Conservation (phyloP, 2,329 filamentous ascomycete genomes). For the Paraphaeosphaeria minitans region DNA sequence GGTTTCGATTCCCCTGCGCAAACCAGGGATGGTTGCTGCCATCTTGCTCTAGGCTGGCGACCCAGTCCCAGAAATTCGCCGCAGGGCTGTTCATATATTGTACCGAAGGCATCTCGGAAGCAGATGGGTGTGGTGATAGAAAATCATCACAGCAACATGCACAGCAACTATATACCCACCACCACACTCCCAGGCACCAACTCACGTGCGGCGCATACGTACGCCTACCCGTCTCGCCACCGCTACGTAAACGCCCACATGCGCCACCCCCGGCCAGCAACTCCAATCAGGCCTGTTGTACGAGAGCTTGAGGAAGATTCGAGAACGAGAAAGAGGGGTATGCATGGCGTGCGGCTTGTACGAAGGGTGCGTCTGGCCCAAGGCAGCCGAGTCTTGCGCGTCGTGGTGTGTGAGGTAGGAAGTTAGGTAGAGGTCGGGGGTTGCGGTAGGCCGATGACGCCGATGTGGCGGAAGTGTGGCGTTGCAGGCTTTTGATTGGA, state of each 20-base stretch:
- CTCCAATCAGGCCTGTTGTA: conserved; percentile 26
- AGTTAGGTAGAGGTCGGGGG: conserved; percentile 18
- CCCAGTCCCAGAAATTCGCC: conserved; percentile 61
- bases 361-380: conserved; percentile 20
- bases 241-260: conserved; percentile 10
- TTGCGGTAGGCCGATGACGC: conserved; percentile 23
- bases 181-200: conserved; percentile 32
- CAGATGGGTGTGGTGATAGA: conserved; percentile 15
- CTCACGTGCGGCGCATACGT: conserved; percentile 38
- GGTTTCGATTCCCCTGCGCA: conserved; percentile 40
- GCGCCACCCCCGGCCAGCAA: conserved; percentile 2
- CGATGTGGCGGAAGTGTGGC: conserved; percentile 30
- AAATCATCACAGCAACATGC: conserved; percentile 16
- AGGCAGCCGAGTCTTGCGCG: conserved; percentile 37
- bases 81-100: conserved; percentile 59
- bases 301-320: conserved; percentile 21
- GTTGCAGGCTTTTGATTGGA: background rate
- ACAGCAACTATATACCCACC: conserved; percentile 32
- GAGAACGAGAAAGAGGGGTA: conserved; percentile 29
- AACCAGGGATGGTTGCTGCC: conserved; percentile 54
- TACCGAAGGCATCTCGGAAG: conserved; percentile 56
- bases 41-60: conserved; percentile 57
- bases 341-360: conserved; percentile 23
- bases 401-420: conserved; percentile 16
- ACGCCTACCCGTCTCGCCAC: conserved; percentile 34